Evolutionary conservation across 2,329 filamentous ascomycete species (phyloP).

Genomic region (Cephalotrichum gorgonifer): DNA sequence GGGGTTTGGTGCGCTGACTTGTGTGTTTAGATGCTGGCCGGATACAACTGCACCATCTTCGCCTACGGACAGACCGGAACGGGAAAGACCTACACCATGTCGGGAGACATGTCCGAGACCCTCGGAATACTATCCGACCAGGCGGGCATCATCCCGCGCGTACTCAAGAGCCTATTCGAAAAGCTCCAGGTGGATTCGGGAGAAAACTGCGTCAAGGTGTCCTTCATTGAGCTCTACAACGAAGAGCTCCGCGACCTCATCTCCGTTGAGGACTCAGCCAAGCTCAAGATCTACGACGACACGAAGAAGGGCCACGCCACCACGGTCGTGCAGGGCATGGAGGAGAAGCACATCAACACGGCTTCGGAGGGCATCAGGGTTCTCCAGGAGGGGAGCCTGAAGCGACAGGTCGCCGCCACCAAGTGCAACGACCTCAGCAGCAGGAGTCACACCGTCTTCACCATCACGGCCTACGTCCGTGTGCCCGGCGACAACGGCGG

Average conservation of each 20-base stretch:
- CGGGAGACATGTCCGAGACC: constrained; percentile 86
- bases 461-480: constrained; percentile 85
- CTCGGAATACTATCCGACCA: constrained; percentile 78
- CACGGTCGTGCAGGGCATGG: constrained; percentile 94
- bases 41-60: constrained; percentile 98
- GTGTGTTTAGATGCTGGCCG: constrained; percentile 64
- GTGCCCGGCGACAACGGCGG: constrained; percentile 62
- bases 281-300: constrained; percentile 94
- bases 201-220: constrained; percentile 91
- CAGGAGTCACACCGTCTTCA: constrained; percentile 94
- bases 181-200: constrained; percentile 69
- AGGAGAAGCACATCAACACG: constrained; percentile 83
- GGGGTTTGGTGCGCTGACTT: background rate
- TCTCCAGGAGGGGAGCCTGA: constrained; percentile 80
- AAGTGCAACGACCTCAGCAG: constrained; percentile 98
- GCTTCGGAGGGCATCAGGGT: constrained; percentile 81
- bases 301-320: constrained; percentile 73
- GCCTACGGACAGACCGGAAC: constrained; percentile 97
- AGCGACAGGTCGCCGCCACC: constrained; percentile 96
- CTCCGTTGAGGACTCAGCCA: constrained; percentile 67
- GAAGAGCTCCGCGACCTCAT: constrained; percentile 90
- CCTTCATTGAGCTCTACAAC: constrained; percentile 97
- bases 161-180: constrained; percentile 75
- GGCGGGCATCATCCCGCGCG: constrained; percentile 90
- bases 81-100: constrained; percentile 99